Percentiles rank a stretch among this genome's conserved stretches.
phyloP scores from a whole-genome alignment of 2,329 filamentous ascomycete genomes.

The Samsoniella hepiali region DNA sequence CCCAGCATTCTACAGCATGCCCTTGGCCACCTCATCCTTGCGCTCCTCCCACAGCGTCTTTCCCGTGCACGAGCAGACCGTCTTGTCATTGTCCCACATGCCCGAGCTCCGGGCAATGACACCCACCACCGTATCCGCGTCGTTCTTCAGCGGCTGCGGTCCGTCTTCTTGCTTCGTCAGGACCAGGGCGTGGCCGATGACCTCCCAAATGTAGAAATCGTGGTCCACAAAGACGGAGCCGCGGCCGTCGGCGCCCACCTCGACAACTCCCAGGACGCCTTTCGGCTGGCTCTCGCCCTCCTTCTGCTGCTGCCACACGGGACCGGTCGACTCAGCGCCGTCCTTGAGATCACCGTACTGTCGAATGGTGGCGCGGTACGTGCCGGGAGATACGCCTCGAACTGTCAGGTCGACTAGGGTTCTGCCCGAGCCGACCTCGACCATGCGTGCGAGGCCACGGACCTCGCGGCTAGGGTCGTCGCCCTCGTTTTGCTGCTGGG shows the following conservation, averaged over 20 bases:
- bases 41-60: constrained; percentile 99
- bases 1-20: constrained; percentile 67
- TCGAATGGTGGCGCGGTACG: constrained; percentile 79
- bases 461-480: constrained; percentile 56
- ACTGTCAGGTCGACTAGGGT: constrained; percentile 88
- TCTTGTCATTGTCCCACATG: constrained; percentile 99
- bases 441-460: constrained; percentile 85
- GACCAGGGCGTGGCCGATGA: constrained; percentile 90
- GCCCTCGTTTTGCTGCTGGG: constrained; percentile 38
- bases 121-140: constrained; percentile 82
- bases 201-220: constrained; percentile 86
- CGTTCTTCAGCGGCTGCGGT: constrained; percentile 61
- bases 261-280: constrained; percentile 66
- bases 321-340: constrained; percentile 78
- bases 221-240: constrained; percentile 80
- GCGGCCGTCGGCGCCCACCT: constrained; percentile 71
- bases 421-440: constrained; percentile 74
- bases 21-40: constrained; percentile 80
- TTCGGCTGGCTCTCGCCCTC: constrained; percentile 40
- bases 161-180: constrained; percentile 65
- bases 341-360: constrained; percentile 82
- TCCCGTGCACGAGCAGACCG: constrained; percentile 93
- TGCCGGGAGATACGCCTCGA: constrained; percentile 75
- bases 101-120: constrained; percentile 94
- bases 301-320: constrained; percentile 64